Base-by-base conservation (phyloP, 2,329 filamentous ascomycete genomes). In the Penicillium janthinellum region DNA sequence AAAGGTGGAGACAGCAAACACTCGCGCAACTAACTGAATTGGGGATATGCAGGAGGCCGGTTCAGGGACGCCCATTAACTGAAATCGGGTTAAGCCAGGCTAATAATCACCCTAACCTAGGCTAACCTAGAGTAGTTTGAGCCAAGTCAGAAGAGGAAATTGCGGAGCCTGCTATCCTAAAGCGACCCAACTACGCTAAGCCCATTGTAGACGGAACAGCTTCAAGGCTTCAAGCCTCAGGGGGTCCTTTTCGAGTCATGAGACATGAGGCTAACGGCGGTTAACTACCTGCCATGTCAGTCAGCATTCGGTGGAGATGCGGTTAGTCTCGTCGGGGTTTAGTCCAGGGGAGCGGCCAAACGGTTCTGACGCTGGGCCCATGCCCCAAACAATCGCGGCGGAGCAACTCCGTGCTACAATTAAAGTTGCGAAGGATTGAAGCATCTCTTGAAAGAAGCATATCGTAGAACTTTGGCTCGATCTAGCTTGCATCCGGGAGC, bases 11-110 rank as follows among this genome's bases (percentile, higher is more conserved):
- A 48, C 44, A 53, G 1, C 7, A 17, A 17, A 28, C 2, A 31
- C 41, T 57, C 44, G 44, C 34, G 14, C n/a, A 22, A 39, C 54
- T 61, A 59, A 42, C 61, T 42, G 2, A 8, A 25, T 57, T 57
- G 12, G 61, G 57, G 59, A 58, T 59, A 63, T 64, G 63, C 51
- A 61, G 50, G 35, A 31, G 44, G 15, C 14, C 15, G 1, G 25
- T 35, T 17, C 45, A 17, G 20, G 10, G 8, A 15, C 20, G 2
- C 39, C 14, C 17, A 12, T 15, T 39, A 39, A 38, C 14, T 37
- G 11, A 28, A 52, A 39, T 25, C 48, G n/a, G 49, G 47, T 44
- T 37, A 54, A 48, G 15, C n/a, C 15, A 31, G 3, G 44, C 44
- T 47, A 31, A 31, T 47, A 31, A 31, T 4, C 25, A 4, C n/a